Evolutionary conservation across 176 grass and related monocot species (phyloP), one percentile per base, ranked within the genome.

Genomic region (Cenchrus fungigraminus): DNA sequence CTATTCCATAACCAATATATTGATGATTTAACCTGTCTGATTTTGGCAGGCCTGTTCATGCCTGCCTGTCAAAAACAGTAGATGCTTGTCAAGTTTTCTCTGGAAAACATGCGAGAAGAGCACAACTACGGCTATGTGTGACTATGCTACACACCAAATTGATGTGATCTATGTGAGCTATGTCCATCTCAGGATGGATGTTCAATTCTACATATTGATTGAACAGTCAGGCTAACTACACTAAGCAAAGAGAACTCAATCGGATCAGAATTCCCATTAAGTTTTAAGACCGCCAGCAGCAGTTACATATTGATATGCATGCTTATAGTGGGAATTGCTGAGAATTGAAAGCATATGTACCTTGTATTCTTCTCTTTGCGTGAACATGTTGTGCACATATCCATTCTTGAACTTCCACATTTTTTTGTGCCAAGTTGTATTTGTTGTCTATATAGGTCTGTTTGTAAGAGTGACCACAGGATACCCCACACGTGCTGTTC

Each of bases 11-110:
- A 69, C 12, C 0, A 71, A 47, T 72, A 22, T 42, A 51, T 5
- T 66, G 42, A 79, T 11, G 59, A 64, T 68, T 81, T 82, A 53
- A 76, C 14, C n/a, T 49, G 14, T 90, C 67, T 60, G 6, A 62
- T 76, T 83, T 84, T 69, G 62, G 70, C 81, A 91, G 89, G 85
- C 22, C 47, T 29, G 70, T 68, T 80, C 73, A 68, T 83, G 80
- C 45, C 20, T 70, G 22, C 69, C 53, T 83, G 15, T 87, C 83
- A 60, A 87, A 87, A 86, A 79, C 42, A 29, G 10, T 83, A 83
- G 64, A 37, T 79, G 53, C 62, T 32, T 51, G 34, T 20, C 73
- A 79, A 73, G 29, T 83, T 89, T 83, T 34, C 29, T 68, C 44
- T 74, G 43, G 52, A 37, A 88, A 19, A 75, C 20, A 37, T 11